A percentile compares a stretch with the other conserved stretches of the same genome.
Evolutionary conservation across 192 early-diverging fungal genomes (phyloP).

Genomic region (Linnemannia zychae): DNA sequence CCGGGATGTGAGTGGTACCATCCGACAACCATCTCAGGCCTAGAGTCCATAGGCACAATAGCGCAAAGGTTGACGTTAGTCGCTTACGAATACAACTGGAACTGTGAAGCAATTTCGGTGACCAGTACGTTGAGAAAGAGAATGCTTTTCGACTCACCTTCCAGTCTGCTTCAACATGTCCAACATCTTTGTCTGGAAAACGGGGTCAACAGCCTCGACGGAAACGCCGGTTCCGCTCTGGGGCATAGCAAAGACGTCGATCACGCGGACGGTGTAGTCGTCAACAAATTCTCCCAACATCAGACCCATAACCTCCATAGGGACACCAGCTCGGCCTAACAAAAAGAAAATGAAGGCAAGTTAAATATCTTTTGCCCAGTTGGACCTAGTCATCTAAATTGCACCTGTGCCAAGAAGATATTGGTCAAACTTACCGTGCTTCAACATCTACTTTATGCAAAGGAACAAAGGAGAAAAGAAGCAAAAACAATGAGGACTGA

Average conservation of each 20-base stretch:
- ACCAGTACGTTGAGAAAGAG: not conserved
- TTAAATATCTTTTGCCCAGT: not conserved
- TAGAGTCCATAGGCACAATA: constrained; percentile 39
- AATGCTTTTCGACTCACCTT: constrained; percentile 63
- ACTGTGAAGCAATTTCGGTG: not conserved
- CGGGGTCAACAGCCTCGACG: constrained; percentile 99
- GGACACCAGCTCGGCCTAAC: constrained; percentile 94
- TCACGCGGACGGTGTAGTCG: constrained; percentile 99
- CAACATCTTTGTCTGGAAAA: constrained; percentile 99
- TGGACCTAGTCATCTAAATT: not conserved
- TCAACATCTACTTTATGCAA: constrained; percentile 76
- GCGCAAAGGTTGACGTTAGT: not conserved
- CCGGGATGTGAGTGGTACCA: constrained; percentile 99
- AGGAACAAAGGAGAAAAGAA: not conserved
- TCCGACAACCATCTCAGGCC: constrained; percentile 99
- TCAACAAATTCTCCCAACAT: constrained; percentile 99
- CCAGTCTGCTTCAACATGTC: constrained; percentile 99
- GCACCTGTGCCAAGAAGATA: not conserved
- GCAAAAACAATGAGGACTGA: not conserved
- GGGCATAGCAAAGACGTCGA: constrained; percentile 99
- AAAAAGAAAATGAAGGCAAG: not conserved
- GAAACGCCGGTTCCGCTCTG: constrained; percentile 99
- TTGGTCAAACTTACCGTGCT: constrained; percentile 73
- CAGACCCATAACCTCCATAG: constrained; percentile 99
- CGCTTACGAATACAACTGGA: not conserved